Conservation (phyloP, 345 rosid genomes). For the Streptanthus diversifolius region DNA sequence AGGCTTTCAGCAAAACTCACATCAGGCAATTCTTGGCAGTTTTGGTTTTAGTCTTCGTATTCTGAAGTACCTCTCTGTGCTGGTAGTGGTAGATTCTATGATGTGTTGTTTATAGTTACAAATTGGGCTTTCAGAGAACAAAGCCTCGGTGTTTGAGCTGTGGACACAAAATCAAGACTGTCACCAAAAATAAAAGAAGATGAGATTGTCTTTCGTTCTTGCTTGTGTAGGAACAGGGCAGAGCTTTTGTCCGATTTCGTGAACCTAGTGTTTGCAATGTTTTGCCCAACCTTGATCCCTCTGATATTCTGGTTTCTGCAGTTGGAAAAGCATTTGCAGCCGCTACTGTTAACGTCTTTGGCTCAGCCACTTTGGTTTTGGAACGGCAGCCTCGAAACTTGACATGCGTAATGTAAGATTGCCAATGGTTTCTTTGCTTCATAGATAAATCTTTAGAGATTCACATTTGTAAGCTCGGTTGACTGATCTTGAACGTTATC, state of each 20-base stretch:
- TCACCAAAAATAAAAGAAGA: not conserved
- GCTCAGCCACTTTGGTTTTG: constrained; percentile 59
- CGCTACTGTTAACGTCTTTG: constrained; percentile 71
- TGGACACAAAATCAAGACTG: not conserved
- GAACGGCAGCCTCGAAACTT: constrained; percentile 60
- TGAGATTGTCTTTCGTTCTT: not conserved
- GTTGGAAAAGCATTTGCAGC: constrained; percentile 86
- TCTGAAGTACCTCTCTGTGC: not conserved
- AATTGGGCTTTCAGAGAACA: not conserved
- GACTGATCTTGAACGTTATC: not conserved
- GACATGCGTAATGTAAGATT: constrained; percentile 56
- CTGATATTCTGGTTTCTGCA: constrained; percentile 24
- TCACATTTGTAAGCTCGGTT: not conserved
- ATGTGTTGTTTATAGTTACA: not conserved
- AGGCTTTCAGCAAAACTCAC: not conserved
- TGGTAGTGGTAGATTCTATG: not conserved
- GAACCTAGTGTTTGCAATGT: not conserved
- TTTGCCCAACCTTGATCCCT: not conserved
- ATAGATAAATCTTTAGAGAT: not conserved
- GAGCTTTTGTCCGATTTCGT: not conserved
- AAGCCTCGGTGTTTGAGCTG: not conserved
- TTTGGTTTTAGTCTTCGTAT: not conserved
- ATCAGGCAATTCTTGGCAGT: not conserved
- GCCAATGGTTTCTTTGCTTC: not conserved
- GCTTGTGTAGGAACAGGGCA: not conserved